Evolutionary conservation across 306 rosid genomes (phyloP).

Genomic region (Delonix regia): DNA sequence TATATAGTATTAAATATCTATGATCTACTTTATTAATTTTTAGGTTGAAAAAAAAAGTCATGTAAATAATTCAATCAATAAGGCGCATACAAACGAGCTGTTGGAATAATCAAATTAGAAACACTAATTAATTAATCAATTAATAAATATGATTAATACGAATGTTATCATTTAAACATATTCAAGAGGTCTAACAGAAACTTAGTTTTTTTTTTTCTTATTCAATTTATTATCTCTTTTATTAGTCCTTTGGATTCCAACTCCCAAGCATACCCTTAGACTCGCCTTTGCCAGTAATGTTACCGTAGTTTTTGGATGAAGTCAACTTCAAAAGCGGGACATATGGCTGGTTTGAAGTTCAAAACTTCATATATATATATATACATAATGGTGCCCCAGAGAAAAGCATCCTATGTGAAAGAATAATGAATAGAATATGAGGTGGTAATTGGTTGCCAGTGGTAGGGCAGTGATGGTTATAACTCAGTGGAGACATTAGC

Average conservation of each 20-base stretch:
- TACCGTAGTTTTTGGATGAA: neutral
- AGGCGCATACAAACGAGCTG: no score
- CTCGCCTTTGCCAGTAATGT: neutral
- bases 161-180: neutral
- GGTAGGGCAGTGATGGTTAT: constrained; percentile 16
- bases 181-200: neutral
- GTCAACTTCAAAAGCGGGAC: constrained; percentile 21
- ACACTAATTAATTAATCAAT: neutral
- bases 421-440: neutral
- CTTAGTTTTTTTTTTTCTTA: neutral
- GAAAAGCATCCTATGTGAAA: constrained; percentile 36
- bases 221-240: neutral
- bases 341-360: constrained; percentile 18
- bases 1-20: no score
- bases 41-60: no score
- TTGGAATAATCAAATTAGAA: no score
- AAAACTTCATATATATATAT: neutral
- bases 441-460: neutral
- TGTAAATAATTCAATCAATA: no score
- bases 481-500: neutral
- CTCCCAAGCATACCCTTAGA: no score
- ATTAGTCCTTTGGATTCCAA: neutral
- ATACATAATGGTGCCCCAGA: neutral
- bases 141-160: neutral
- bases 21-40: no score